Conservation (phyloP, 768 basidiomycete species). For the Rickenella mellea region DNA sequence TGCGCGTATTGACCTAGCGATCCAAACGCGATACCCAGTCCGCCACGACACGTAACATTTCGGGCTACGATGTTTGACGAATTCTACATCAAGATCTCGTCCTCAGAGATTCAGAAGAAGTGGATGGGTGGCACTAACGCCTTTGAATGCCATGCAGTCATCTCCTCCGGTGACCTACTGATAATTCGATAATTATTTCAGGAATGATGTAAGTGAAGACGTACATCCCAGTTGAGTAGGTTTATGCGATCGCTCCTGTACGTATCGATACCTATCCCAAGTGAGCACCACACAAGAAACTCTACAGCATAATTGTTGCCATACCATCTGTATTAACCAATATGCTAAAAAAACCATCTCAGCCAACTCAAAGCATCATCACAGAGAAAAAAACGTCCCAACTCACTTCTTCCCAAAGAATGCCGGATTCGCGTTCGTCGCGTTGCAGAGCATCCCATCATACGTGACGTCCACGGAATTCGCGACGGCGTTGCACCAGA, state of each 20-base stretch:
- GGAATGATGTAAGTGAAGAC: background rate
- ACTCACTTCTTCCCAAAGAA: slow-evolving; percentile 42
- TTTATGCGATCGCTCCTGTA: slow-evolving; percentile 40
- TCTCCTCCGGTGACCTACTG: slow-evolving; percentile 46
- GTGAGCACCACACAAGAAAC: background rate
- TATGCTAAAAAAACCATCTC: slow-evolving; percentile 23
- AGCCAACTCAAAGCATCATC: background rate
- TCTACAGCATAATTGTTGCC: background rate
- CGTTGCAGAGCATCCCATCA: slow-evolving; percentile 50
- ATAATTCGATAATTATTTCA: background rate
- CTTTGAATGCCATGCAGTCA: slow-evolving; percentile 58
- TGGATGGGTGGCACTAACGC: slow-evolving; percentile 26
- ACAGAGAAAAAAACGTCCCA: slow-evolving; percentile 20
- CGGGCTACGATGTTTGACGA: slow-evolving; percentile 40
- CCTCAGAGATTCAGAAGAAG: too few relatives aligned
- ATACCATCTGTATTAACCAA: slow-evolving; percentile 54
- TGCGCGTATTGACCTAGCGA: slow-evolving; percentile 49
- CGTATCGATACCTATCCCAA: slow-evolving; percentile 38
- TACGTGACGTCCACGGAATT: slow-evolving; percentile 39
- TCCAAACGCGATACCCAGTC: slow-evolving; percentile 52
- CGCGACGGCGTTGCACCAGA: slow-evolving; percentile 51
- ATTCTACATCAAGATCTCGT: slow-evolving; percentile 28
- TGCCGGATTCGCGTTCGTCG: slow-evolving; percentile 42
- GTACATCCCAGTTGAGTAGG: slow-evolving; percentile 43
- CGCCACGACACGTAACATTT: slow-evolving; percentile 46